Base-by-base conservation (phyloP, 768 basidiomycete genomes). In the Serendipita sp. region DNA sequence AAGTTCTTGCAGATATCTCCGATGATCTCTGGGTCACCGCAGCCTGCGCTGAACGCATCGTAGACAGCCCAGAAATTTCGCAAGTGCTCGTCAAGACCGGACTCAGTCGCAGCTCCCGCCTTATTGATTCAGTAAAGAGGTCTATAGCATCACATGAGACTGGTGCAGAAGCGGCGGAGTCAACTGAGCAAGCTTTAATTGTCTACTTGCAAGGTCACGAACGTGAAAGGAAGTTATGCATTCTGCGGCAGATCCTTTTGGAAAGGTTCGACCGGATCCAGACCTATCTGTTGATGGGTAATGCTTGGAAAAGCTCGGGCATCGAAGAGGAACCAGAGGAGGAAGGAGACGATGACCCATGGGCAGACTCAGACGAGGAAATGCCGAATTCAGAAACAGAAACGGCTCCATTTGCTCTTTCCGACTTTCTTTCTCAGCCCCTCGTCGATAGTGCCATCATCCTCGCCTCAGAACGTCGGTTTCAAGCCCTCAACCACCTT, bases 11-110 rank as follows among this genome's bases (percentile, higher is more conserved):
- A 7, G 67, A 74, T 24, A 73, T 86, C 42, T 72, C 74, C 43
- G 82, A 90, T 68, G 85, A 92, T 71, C 72, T 84, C 7, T 92
- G 89, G 88, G 84, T 83, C 16, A 79, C 78, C 41, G 81, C 85
- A n/a, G 87, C 88, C 2, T 86, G 82, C 67, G 74, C 77, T 26
- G 88, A 90, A 73, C 77, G 85, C 63, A 71, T 85, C 26, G 73
- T 85, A n/a, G 75, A 85, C 65, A 75, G 82, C 69, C 73, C 77
- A 22, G 70, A 70, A 61, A 71, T 81, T 14, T 83, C 90, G 66
- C 76, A 76, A 60, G 74, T 75, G 7, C 74, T 92, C 30, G 75
- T 90, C 26, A 75, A 81, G 41, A 70, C 83, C 28, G 91, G 86
- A 7, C 73, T 91, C 51, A 68, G 79, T 65, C 78, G 87, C 67